These are phyloP conservation scores for Linnemannia hyalina DNA, from an alignment of 192 early-diverging fungal genomes.

Conservation along the genomic window DNA sequence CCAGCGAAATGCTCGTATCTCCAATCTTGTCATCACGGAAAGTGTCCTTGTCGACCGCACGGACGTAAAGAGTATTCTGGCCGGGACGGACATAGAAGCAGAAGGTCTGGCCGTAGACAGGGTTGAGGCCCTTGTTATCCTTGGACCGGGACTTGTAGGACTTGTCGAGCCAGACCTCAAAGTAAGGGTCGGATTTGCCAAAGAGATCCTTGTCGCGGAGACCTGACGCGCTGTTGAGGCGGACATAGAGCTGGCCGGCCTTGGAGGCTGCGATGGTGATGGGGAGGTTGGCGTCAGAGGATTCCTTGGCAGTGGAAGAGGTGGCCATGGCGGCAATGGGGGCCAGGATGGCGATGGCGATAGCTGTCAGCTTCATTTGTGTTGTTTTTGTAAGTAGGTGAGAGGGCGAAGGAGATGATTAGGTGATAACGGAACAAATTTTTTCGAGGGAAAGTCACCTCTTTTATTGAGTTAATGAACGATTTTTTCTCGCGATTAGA, in stretches of 20 bases:
- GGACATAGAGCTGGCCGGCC: conserved; percentile 26
- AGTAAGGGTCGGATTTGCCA: conserved; percentile 20
- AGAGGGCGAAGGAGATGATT: background rate
- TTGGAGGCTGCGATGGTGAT: conserved; percentile 14
- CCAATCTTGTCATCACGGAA: conserved; percentile 53
- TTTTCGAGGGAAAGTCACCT: background rate
- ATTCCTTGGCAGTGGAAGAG: background rate
- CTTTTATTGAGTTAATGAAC: no score
- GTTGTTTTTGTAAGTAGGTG: background rate
- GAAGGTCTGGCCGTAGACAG: conserved; percentile 12
- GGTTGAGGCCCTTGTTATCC: conserved; percentile 30
- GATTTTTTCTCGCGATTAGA: no score
- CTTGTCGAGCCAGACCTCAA: conserved; percentile 31
- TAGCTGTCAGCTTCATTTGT: conserved; percentile 14
- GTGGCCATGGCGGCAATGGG: conserved; percentile 11
- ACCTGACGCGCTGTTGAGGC: conserved; percentile 20
- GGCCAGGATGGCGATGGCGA: conserved; percentile 7
- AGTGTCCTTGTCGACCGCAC: conserved; percentile 47
- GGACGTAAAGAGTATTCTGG: conserved; percentile 43
- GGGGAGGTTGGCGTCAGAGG: background rate
- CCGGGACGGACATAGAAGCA: conserved; percentile 26
- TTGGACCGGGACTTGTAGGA: conserved; percentile 22
- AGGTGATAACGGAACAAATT: background rate
- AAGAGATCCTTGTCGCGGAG: conserved; percentile 17
- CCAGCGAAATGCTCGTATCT: conserved; percentile 24